Percentiles rank a stretch among this genome's conserved stretches.
Evolutionary conservation across 371 early-diverging fungal genomes (phyloP).

Genomic region (Batkoa obscura): DNA sequence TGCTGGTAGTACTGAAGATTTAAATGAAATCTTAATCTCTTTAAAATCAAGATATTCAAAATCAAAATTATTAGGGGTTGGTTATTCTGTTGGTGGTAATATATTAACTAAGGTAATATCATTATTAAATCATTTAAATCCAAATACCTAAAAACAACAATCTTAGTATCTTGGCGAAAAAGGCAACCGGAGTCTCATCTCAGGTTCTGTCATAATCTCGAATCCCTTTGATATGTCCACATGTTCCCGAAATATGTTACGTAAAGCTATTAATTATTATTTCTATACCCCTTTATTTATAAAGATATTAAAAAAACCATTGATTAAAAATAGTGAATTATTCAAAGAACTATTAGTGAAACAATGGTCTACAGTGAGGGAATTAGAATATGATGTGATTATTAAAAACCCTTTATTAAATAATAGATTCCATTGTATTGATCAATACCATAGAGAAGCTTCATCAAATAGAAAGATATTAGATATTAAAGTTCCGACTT

Average conservation of each 20-base stretch:
- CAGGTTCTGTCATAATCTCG: conserved; percentile 59
- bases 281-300: neutral
- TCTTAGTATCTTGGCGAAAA: conserved; percentile 71
- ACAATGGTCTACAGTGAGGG: neutral
- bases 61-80: conserved; percentile 54
- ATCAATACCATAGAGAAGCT: conserved; percentile 65
- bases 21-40: conserved; percentile 34
- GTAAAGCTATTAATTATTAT: neutral
- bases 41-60: conserved; percentile 28
- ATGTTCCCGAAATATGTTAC: conserved; percentile 10
- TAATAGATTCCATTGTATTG: conserved; percentile 54
- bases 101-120: conserved; percentile 53
- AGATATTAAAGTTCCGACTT: conserved; percentile 46
- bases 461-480: conserved; percentile 51
- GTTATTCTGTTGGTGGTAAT: conserved; percentile 82
- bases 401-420: conserved; percentile 12
- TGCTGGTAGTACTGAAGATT: conserved; percentile 67
- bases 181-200: conserved; percentile 49
- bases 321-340: conserved; percentile 45
- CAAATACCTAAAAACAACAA: neutral
- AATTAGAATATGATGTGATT: neutral
- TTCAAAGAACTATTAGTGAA: conserved; percentile 30
- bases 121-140: neutral
- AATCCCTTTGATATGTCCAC: conserved; percentile 64
- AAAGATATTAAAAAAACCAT: conserved; percentile 15